These are phyloP conservation scores for Metschnikowia sp. DNA, from an alignment of 805 yeast species.

Conservation along the genomic window DNA sequence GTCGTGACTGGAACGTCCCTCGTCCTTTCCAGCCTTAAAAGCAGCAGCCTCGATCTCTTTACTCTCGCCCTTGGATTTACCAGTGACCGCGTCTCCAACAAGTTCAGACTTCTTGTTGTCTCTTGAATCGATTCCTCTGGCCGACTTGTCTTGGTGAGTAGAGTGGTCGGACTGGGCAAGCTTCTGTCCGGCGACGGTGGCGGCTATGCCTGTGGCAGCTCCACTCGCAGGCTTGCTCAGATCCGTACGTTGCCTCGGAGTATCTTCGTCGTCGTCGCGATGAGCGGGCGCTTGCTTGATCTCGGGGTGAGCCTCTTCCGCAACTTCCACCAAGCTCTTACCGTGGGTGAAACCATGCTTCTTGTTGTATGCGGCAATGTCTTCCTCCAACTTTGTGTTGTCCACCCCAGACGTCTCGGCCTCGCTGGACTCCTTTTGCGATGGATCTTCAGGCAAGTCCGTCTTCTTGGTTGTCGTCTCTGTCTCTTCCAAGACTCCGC, in stretches of 20 bases:
- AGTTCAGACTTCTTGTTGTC: neutral
- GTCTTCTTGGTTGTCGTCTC: neutral
- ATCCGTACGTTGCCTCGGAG: conserved; percentile 5
- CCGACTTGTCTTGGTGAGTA: neutral
- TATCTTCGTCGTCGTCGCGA: conserved; percentile 3
- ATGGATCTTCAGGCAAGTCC: conserved; percentile 2
- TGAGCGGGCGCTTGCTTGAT: conserved; percentile 19
- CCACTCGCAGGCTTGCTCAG: conserved; percentile 1
- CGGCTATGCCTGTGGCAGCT: conserved; percentile 10
- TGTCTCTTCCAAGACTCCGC: conserved; percentile 8
- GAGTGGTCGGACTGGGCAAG: neutral
- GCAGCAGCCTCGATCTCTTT: conserved; percentile 2
- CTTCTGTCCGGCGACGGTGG: conserved; percentile 3
- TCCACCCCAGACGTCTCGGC: conserved; percentile 7
- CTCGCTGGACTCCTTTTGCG: neutral
- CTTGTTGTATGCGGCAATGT: conserved; percentile 26
- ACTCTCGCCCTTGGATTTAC: conserved; percentile 1
- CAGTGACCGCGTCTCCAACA: conserved; percentile 1
- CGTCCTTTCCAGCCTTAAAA: too few species aligned
- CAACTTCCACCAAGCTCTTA: conserved; percentile 26
- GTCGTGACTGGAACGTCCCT: too few species aligned
- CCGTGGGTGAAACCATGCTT: conserved; percentile 23
- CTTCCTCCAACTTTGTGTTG: conserved; percentile 21
- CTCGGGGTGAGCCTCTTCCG: conserved; percentile 21
- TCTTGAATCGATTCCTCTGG: neutral